phyloP scores from a whole-genome alignment of 129 eudicot species.

The Solidago caesia region DNA sequence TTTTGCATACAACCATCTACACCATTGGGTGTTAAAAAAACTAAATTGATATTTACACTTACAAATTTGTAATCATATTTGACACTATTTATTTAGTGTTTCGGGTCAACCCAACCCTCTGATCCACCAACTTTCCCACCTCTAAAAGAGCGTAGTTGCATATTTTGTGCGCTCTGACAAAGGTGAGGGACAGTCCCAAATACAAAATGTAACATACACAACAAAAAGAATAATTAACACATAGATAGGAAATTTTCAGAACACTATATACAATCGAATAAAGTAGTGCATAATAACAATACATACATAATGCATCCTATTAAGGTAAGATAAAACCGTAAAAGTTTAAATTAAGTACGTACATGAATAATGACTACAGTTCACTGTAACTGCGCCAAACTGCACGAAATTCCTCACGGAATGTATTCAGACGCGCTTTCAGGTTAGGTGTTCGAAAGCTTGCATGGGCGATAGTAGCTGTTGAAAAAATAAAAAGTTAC shows the following conservation, averaged over 20 bases:
- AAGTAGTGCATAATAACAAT: conserved; percentile 3
- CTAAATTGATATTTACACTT: too few relatives aligned
- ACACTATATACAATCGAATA: neutral
- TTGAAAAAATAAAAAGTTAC: neutral
- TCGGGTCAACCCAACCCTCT: too few relatives aligned
- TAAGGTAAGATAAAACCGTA: neutral
- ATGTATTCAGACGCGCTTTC: conserved; percentile 97
- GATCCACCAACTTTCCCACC: too few relatives aligned
- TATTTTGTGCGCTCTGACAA: conserved; percentile 3
- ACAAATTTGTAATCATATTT: too few relatives aligned
- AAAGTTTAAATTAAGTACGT: neutral
- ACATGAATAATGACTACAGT: conserved; percentile 48
- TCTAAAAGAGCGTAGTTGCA: neutral
- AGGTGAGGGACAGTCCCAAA: neutral
- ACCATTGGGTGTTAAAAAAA: too few relatives aligned
- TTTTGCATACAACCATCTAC: too few relatives aligned
- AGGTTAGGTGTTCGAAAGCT: conserved; percentile 94
- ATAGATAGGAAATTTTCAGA: conserved; percentile 2
- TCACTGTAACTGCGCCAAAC: conserved; percentile 99
- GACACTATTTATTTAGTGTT: too few relatives aligned
- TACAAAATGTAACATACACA: neutral
- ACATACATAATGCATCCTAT: conserved; percentile 15
- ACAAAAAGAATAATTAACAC: conserved; percentile 14
- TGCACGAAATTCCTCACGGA: conserved; percentile 97
- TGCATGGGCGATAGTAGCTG: conserved; percentile 87